These are phyloP conservation scores for Calocybe indica DNA, from an alignment of 768 basidiomycete genomes.

Conservation along the genomic window DNA sequence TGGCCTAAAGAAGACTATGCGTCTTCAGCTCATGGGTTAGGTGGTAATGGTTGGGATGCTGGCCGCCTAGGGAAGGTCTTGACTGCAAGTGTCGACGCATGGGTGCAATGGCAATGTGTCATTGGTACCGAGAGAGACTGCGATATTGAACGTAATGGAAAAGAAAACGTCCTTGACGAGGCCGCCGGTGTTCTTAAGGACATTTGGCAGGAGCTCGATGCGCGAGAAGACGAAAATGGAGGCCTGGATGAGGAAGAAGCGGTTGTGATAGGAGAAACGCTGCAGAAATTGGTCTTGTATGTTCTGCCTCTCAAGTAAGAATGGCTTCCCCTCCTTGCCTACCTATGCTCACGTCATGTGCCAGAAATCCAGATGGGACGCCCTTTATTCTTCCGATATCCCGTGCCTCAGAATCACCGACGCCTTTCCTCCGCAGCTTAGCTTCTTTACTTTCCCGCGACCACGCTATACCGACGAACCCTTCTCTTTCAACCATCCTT, in stretches of 20 bases:
- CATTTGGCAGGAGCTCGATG: constrained; percentile 67
- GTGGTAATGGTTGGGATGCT: constrained; percentile 58
- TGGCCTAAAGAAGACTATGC: constrained; percentile 62
- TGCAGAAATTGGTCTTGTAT: constrained; percentile 54
- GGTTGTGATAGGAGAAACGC: constrained; percentile 52
- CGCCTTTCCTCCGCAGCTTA: constrained; percentile 56
- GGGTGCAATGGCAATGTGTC: constrained; percentile 40
- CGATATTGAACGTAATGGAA: constrained; percentile 26
- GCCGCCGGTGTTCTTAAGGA: constrained; percentile 66
- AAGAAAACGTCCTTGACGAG: constrained; percentile 62
- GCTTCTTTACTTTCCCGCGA: constrained; percentile 61
- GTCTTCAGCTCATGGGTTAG: constrained; percentile 19
- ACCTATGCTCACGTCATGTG: neutral
- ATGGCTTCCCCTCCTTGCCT: constrained; percentile 1
- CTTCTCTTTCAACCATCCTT: constrained; percentile 57
- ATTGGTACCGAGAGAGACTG: constrained; percentile 20
- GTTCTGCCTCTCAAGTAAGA: constrained; percentile 55
- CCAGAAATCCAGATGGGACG: constrained; percentile 37
- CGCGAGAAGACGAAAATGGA: constrained; percentile 42
- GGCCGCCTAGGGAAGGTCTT: constrained; percentile 49
- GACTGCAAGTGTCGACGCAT: constrained; percentile 48
- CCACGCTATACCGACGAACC: constrained; percentile 49
- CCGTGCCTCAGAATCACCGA: constrained; percentile 50
- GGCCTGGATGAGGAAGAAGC: constrained; percentile 65
- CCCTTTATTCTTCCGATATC: constrained; percentile 46